Conservation (phyloP, 352 stramenopile genomes). For the Phytopythium montanum region DNA sequence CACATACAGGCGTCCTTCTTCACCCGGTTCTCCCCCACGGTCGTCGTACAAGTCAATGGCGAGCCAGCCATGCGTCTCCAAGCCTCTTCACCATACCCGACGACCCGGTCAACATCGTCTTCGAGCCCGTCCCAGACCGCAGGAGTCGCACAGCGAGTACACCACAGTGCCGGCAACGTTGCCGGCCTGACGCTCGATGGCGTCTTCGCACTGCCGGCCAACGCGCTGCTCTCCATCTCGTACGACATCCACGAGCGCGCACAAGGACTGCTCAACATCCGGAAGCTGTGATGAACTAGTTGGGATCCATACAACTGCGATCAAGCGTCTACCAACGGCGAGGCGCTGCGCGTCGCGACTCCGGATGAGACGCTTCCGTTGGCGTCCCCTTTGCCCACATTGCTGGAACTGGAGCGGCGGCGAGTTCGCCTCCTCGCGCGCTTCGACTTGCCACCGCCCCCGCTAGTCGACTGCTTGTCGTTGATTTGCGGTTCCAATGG, state of each 20-base stretch:
- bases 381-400: background rate
- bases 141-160: constrained; percentile 24
- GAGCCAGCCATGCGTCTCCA: constrained; percentile 32
- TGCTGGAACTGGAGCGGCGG: background rate
- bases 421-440: background rate
- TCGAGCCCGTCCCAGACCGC: background rate
- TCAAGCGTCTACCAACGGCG: background rate
- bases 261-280: constrained; percentile 68
- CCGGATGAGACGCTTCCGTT: background rate
- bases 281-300: constrained; percentile 43
- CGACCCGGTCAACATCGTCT: background rate
- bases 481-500: background rate
- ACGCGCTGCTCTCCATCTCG: constrained; percentile 39
- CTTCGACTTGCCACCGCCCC: background rate
- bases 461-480: background rate
- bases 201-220: constrained; percentile 54
- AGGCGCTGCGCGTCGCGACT: background rate
- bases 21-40: constrained; percentile 41
- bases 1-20: constrained; percentile 73
- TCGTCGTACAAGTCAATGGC: constrained; percentile 62
- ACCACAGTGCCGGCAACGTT: constrained; percentile 60
- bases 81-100: background rate
- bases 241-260: constrained; percentile 71
- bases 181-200: constrained; percentile 42
- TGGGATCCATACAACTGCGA: background rate